Base-by-base conservation (phyloP, 179 eudicot species). In the Patellifolia procumbens region DNA sequence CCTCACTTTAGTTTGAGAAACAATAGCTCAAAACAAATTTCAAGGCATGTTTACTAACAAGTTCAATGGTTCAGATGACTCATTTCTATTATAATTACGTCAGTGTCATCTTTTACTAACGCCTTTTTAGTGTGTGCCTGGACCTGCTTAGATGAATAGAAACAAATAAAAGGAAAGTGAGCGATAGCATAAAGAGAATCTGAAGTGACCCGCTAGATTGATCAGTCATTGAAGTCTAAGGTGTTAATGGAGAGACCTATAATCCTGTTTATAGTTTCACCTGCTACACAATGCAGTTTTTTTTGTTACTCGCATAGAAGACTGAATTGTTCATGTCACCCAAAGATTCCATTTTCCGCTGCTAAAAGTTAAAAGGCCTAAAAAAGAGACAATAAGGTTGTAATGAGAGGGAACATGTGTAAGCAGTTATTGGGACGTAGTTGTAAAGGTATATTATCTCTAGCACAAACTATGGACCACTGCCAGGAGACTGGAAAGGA, bases 201-300 rank as follows among this genome's bases (percentile, higher is more conserved):
- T 28, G 10, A 16, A 45, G 26, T 32, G 16, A 60, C 10, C 68
- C 16, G 13, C 16, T 61, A 20, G 2, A 60, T 17, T 19, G 7
- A 56, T 42, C 52, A 56, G 7, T 35, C 26, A 20, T 9, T 35
- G n/a, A 35, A 5, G 9, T 24, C 9, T 24, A 66, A 66, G 70
- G 70, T 74, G 69, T 45, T 45, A 48, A 62, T 67, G 29, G 46
- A 32, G 61, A n/a, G n/a, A n/a, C n/a, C n/a, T n/a, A n/a, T n/a
- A n/a, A n/a, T n/a, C n/a, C n/a, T n/a, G n/a, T n/a, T n/a, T n/a
- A n/a, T n/a, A n/a, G n/a, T n/a, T n/a, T n/a, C n/a, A 63, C 42
- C 20, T 43, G 5, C 42, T 11, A 28, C 60, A 37, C 9, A 26
- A 2, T 35, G 26, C 29, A 39, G 29, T 29, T 43, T 32, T n/a